Percentiles rank a stretch among this genome's conserved stretches.
These are phyloP conservation scores for Tricholoma terreum DNA, from an alignment of 768 basidiomycete species.

Conservation along the genomic window DNA sequence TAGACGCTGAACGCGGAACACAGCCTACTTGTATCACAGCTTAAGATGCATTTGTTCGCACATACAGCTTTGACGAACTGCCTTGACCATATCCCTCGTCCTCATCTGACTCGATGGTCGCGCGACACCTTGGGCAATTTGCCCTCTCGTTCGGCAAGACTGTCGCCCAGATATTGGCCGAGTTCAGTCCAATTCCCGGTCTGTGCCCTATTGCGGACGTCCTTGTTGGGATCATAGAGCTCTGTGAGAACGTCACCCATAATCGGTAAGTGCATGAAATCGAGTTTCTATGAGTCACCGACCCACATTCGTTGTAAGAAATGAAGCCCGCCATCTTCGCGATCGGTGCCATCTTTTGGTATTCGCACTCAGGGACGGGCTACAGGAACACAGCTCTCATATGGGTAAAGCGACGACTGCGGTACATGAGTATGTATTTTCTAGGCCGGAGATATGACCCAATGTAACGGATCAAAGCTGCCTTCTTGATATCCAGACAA, in stretches of 20 bases:
- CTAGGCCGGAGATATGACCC: no score
- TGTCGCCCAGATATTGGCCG: slow-evolving; percentile 43
- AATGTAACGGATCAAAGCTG: slow-evolving; percentile 15
- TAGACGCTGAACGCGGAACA: no score
- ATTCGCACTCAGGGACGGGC: slow-evolving; percentile 34
- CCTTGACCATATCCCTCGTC: neutral
- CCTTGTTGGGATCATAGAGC: slow-evolving; percentile 40
- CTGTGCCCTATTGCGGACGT: slow-evolving; percentile 40
- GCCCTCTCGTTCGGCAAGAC: slow-evolving; percentile 32
- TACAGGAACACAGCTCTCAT: slow-evolving; percentile 28
- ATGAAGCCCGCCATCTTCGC: slow-evolving; percentile 41
- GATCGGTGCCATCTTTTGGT: slow-evolving; percentile 46
- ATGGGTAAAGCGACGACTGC: slow-evolving; percentile 32
- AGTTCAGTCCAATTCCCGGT: slow-evolving; percentile 48
- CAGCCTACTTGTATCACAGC: no score
- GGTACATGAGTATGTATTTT: slow-evolving; percentile 19
- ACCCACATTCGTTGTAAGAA: slow-evolving; percentile 24
- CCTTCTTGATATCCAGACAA: slow-evolving; percentile 32
- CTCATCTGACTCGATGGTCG: slow-evolving; percentile 1
- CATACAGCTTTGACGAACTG: neutral
- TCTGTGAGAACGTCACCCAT: slow-evolving; percentile 44
- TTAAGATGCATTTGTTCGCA: no score
- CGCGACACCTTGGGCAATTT: slow-evolving; percentile 9
- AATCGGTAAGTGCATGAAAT: slow-evolving; percentile 40
- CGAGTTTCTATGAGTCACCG: slow-evolving; percentile 1